These are phyloP conservation scores for Neurospora sp. DNA, from an alignment of 495 filamentous ascomycete genomes.

Conservation along the genomic window DNA sequence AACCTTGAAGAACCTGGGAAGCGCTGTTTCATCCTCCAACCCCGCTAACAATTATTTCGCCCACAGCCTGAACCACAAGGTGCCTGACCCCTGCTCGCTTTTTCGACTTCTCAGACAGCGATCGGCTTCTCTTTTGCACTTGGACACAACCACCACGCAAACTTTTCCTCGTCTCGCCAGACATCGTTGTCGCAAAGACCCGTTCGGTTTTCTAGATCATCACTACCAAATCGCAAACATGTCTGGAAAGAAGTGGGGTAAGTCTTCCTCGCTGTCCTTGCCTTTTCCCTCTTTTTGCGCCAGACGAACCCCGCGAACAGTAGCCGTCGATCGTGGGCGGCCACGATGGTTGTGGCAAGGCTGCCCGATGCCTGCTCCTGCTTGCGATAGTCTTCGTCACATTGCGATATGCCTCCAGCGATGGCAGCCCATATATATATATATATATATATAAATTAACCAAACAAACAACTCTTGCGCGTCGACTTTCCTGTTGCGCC, in stretches of 20 bases:
- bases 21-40: not conserved
- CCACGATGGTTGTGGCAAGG: not conserved
- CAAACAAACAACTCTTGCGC: conserved; percentile 5
- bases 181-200: not conserved
- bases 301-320: not conserved
- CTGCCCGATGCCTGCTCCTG: not conserved
- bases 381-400: not conserved
- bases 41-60: not conserved
- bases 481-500: conserved; percentile 1
- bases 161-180: not conserved
- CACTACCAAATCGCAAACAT: conserved; percentile 10
- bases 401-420: not conserved
- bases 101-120: not conserved
- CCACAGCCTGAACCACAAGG: not conserved
- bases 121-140: not conserved
- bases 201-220: not conserved
- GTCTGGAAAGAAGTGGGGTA: conserved; percentile 28
- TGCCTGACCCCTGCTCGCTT: not conserved
- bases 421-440: not conserved
- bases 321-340: not conserved
- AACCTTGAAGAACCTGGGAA: not conserved
- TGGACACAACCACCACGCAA: not conserved
- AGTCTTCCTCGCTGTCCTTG: conserved; percentile 14
- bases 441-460: conserved; percentile 5
- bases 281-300: not conserved